Evolutionary conservation across 306 rosid genomes (phyloP).

Genomic region (Vigna mungo): DNA sequence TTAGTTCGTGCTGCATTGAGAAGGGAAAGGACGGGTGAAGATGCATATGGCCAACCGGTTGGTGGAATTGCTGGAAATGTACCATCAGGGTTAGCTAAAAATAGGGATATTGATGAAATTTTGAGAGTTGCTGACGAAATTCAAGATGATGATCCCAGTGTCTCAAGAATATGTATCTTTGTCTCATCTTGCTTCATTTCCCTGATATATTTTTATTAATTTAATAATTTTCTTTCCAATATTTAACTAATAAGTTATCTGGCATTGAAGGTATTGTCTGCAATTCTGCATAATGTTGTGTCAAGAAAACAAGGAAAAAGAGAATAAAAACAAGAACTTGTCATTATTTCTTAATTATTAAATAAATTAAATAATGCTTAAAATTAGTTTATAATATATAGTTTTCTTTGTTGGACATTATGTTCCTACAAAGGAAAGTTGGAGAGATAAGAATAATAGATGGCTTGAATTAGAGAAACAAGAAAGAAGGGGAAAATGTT

Average conservation of each 20-base stretch:
- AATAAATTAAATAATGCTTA: background rate
- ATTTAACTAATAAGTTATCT: constrained; percentile 7
- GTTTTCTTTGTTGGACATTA: background rate
- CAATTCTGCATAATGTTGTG: background rate
- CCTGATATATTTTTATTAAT: background rate
- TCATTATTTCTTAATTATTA: background rate
- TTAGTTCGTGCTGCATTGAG: constrained; percentile 83
- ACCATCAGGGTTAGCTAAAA: constrained; percentile 89
- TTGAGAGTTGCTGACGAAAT: constrained; percentile 96
- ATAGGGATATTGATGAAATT: constrained; percentile 95
- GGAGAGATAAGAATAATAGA: background rate
- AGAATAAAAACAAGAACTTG: background rate
- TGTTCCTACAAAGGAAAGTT: background rate
- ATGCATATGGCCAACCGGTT: constrained; percentile 68
- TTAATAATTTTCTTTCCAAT: background rate
- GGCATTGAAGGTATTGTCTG: background rate
- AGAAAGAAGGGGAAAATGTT: background rate
- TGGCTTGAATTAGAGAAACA: background rate
- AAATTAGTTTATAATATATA: background rate
- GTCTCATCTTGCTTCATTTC: constrained; percentile 10
- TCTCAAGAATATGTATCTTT: constrained; percentile 79
- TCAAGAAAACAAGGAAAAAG: background rate
- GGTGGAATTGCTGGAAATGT: constrained; percentile 86
- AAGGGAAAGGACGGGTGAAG: constrained; percentile 80
- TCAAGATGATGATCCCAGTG: constrained; percentile 83